Percentiles rank a stretch among this genome's conserved stretches.
phyloP scores from a whole-genome alignment of 495 filamentous ascomycete species.

The Penicillium turbatum region DNA sequence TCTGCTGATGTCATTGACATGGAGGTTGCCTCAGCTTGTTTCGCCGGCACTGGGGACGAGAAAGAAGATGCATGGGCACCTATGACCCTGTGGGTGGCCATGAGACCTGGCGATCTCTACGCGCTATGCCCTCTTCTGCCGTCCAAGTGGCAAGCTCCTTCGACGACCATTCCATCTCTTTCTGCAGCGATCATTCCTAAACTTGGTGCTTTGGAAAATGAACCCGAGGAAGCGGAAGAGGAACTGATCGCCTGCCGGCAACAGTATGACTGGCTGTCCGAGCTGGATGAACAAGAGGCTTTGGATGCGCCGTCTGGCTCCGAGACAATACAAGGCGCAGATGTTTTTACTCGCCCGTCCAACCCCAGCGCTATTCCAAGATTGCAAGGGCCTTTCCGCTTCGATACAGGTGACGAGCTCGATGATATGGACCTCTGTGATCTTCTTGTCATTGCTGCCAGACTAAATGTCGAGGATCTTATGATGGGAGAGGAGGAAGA shows the following conservation, averaged over 20 bases:
- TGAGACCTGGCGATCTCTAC: slow-evolving; percentile 83
- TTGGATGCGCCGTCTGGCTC: slow-evolving; percentile 22
- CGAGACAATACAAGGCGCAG: slow-evolving; percentile 46
- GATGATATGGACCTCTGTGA: slow-evolving; percentile 68
- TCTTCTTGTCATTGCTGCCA: slow-evolving; percentile 53
- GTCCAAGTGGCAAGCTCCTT: slow-evolving; percentile 72
- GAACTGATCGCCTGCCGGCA: slow-evolving; percentile 46
- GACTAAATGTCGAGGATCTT: slow-evolving; percentile 48
- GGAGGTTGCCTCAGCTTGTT: slow-evolving; percentile 81
- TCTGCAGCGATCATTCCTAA: slow-evolving; percentile 69
- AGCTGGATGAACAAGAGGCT: slow-evolving; percentile 76
- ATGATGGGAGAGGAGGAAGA: slow-evolving; percentile 51
- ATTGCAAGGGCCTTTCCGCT: slow-evolving; percentile 79
- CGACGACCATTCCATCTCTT: slow-evolving; percentile 69
- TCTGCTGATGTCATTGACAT: slow-evolving; percentile 81
- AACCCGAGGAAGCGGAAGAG: slow-evolving; percentile 53
- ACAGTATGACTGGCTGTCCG: slow-evolving; percentile 77
- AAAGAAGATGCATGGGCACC: slow-evolving; percentile 77
- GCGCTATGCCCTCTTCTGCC: slow-evolving; percentile 86
- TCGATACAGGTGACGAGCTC: slow-evolving; percentile 59
- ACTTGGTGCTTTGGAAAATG: slow-evolving; percentile 54
- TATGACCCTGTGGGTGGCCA: slow-evolving; percentile 90
- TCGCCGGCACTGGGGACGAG: slow-evolving; percentile 60
- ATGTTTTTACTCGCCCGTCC: slow-evolving; percentile 66
- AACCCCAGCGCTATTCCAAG: slow-evolving; percentile 69